Percentiles rank a stretch among this genome's conserved stretches.
Conservation (phyloP, 2,329 filamentous ascomycete genomes). For the Xylariaceae sp. region DNA sequence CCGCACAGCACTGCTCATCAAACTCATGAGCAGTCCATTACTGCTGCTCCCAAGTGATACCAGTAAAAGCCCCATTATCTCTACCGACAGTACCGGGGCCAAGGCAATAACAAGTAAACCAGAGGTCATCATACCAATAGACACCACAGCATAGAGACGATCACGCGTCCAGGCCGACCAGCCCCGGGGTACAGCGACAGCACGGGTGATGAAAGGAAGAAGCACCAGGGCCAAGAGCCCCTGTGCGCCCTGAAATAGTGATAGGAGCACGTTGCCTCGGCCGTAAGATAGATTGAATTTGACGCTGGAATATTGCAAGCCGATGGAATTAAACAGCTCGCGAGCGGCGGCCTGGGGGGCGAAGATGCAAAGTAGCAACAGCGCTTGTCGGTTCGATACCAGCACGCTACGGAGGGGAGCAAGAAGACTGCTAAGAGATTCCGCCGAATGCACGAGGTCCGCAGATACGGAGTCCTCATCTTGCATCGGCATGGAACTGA, state of each 20-base stretch:
- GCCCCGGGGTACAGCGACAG: neutral
- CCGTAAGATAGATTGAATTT: constrained; percentile 1
- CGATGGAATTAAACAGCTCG: constrained; percentile 1
- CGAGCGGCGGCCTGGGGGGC: constrained; percentile 2
- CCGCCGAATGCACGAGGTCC: neutral
- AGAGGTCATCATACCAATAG: neutral
- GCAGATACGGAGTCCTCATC: neutral
- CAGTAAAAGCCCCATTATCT: constrained; percentile 1
- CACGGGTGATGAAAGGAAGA: neutral
- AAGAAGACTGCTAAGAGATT: neutral
- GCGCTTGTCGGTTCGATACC: neutral
- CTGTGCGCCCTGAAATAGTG: constrained; percentile 1
- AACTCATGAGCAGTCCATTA: constrained; percentile 1
- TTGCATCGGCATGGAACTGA: no score
- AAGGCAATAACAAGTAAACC: constrained; percentile 1
- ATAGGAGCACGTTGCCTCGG: neutral
- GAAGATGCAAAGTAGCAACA: constrained; percentile 3
- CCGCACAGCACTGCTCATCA: constrained; percentile 1
- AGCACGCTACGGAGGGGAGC: neutral
- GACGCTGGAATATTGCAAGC: constrained; percentile 2
- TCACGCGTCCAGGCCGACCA: constrained; percentile 4
- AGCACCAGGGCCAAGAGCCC: constrained; percentile 1
- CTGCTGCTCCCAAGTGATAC: constrained; percentile 3
- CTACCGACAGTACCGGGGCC: neutral
- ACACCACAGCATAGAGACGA: neutral